Conservation (phyloP, 305 asterid species). For the Fraxinus nigra region DNA sequence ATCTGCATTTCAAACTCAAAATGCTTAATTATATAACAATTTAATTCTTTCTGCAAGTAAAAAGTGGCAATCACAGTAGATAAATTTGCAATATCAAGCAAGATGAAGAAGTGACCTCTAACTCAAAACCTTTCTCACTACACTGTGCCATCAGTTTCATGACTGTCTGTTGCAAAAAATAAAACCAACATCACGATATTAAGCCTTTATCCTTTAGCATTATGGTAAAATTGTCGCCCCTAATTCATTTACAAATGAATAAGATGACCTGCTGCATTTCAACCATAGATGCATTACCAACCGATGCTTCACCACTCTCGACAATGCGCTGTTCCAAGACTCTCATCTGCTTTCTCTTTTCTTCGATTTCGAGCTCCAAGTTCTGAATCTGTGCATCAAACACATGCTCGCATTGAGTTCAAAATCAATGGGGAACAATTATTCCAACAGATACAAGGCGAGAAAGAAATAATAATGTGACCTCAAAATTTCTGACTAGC, state of each 20-base stretch:
- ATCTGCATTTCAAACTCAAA: slow-evolving; percentile 58
- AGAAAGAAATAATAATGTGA: slow-evolving; percentile 7
- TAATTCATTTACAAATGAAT: slow-evolving; percentile 10
- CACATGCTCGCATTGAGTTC: background rate
- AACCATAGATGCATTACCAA: slow-evolving; percentile 71
- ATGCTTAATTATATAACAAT: slow-evolving; percentile 20
- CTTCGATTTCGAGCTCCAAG: slow-evolving; percentile 87
- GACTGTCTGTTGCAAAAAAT: slow-evolving; percentile 56
- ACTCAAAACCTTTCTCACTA: slow-evolving; percentile 86
- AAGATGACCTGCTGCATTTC: slow-evolving; percentile 88
- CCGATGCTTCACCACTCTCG: slow-evolving; percentile 87
- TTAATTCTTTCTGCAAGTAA: background rate
- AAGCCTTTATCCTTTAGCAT: slow-evolving; percentile 14
- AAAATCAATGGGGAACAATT: slow-evolving; percentile 13
- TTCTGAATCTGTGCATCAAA: slow-evolving; percentile 61
- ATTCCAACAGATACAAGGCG: slow-evolving; percentile 14
- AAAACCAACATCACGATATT: slow-evolving; percentile 17
- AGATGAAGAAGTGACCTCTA: slow-evolving; percentile 57
- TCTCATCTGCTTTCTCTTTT: slow-evolving; percentile 80
- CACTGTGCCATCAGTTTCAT: slow-evolving; percentile 80
- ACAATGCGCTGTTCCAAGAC: slow-evolving; percentile 74
- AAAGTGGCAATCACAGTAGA: slow-evolving; percentile 22
- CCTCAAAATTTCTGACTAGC: background rate
- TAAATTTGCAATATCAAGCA: slow-evolving; percentile 8
- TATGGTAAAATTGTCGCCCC: background rate